Conservation (phyloP, 192 early-diverging fungal species). For the Podila epicladia region DNA sequence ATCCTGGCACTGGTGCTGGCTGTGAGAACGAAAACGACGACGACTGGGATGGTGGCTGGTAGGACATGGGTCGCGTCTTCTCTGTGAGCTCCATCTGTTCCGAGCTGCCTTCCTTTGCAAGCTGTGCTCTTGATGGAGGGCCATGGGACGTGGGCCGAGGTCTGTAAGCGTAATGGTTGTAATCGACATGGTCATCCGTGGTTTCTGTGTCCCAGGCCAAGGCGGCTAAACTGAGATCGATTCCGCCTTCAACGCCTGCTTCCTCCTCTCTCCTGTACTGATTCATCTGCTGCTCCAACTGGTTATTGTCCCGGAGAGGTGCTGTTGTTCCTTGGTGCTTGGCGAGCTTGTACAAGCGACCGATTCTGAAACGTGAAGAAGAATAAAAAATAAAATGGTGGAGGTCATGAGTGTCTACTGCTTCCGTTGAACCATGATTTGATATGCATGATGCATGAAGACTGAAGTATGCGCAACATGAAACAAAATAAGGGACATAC, state of each 20-base stretch:
- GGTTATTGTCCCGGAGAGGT: conserved; percentile 23
- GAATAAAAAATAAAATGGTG: background rate
- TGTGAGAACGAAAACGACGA: background rate
- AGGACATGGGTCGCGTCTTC: conserved; percentile 5
- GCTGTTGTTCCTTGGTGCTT: conserved; percentile 30
- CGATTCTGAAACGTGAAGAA: conserved; percentile 12
- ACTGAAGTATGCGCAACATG: background rate
- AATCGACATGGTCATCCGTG: conserved; percentile 39
- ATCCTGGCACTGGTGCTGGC: conserved; percentile 20
- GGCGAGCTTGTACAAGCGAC: conserved; percentile 30
- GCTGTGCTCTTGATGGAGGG: conserved; percentile 9
- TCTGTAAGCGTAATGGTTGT: conserved; percentile 43
- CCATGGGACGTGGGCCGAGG: conserved; percentile 20
- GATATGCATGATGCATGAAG: too few relatives aligned
- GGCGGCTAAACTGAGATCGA: conserved; percentile 25
- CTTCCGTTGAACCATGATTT: background rate
- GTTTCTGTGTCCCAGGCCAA: conserved; percentile 50
- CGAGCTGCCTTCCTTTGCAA: background rate
- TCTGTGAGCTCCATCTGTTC: conserved; percentile 46
- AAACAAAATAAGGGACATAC: conserved; percentile 12
- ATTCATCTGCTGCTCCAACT: conserved; percentile 29
- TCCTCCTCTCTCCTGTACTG: conserved; percentile 19
- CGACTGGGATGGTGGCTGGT: background rate
- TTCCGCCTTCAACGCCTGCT: conserved; percentile 17
- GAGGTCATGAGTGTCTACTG: background rate